Percentiles rank a stretch among this genome's conserved stretches.
Evolutionary conservation across 169 alveolate species (phyloP).

Genomic region (Plasmodium relictum): DNA sequence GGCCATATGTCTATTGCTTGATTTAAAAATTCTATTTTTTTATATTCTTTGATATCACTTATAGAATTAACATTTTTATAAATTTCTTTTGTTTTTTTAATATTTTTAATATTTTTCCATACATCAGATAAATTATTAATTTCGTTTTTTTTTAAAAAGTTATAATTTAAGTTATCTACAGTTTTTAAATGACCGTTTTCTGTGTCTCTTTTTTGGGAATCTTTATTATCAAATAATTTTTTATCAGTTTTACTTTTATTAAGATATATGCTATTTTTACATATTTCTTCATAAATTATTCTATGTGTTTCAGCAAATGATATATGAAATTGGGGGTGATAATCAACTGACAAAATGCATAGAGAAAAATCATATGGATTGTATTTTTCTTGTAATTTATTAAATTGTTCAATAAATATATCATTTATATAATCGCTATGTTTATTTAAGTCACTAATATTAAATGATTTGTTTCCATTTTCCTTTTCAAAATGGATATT

Average conservation of each 20-base stretch:
- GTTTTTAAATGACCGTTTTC: neutral
- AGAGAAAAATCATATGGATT: slow-evolving; percentile 7
- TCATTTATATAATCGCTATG: neutral
- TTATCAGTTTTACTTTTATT: slow-evolving; percentile 8
- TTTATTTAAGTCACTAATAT: neutral
- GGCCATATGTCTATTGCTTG: slow-evolving; percentile 71
- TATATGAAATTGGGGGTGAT: slow-evolving; percentile 50
- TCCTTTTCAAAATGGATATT: neutral
- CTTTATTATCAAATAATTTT: neutral
- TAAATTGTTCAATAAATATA: neutral
- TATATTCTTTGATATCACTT: slow-evolving; percentile 54
- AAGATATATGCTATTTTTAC: neutral
- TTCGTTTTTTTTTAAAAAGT: slow-evolving; percentile 21
- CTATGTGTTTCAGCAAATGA: slow-evolving; percentile 73
- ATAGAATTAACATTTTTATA: slow-evolving; percentile 42
- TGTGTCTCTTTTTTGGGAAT: neutral
- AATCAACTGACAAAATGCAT: slow-evolving; percentile 48
- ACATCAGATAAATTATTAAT: slow-evolving; percentile 45
- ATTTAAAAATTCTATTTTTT: slow-evolving; percentile 38
- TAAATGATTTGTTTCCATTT: neutral
- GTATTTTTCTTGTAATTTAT: neutral
- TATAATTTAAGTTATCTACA: neutral
- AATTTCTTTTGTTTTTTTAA: slow-evolving; percentile 13
- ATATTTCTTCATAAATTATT: slow-evolving; percentile 26
- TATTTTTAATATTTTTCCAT: slow-evolving; percentile 23